Evolutionary conservation across 306 rosid genomes (phyloP), one percentile per base, ranked within the genome.

Genomic region (Abrus pulchellus): DNA sequence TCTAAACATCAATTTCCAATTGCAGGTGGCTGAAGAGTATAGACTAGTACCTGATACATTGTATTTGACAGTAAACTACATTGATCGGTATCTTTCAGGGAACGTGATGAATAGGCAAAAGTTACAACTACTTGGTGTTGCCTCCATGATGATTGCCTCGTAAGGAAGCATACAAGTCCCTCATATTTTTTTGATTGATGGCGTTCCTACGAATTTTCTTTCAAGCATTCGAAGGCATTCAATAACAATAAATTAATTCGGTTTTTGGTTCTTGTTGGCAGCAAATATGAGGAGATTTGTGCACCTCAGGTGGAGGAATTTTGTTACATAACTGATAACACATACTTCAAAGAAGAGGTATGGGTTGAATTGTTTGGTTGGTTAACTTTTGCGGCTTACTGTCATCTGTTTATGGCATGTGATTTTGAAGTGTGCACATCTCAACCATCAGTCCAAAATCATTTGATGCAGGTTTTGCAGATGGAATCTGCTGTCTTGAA

Each of bases 91-190:
- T 86, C 99, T 95, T 14, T 91, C 97, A 4, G 99, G 99, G 62
- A 95, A 95, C 77, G 72, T 79, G 27, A 91, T 95, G 98, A 91
- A 89, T 53, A 86, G 99, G 62, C 98, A 95, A 80, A 86, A 85
- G 47, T 66, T 95, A 65, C 99, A 95, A 82, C 85, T 93, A 85
- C 97, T 95, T 30, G 99, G 99, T 45, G 97, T 95, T 52, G 96
- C 98, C 67, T 95, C 93, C 82, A 95, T 95, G 99, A 95, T 95
- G 99, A 90, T 95, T 88, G 98, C 99, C 77, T 93, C 98, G 99
- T 95, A 93, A 91, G 99, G 55, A 72, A 52, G 28, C 69, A 9
- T 4, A 40, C 45, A 50, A 45, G 36, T 52, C 30, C 44, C 6
- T 44, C 5, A 1, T 7, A 0, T 52, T 36, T 69, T 38, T 82